phyloP scores from a whole-genome alignment of 352 stramenopile genomes.

The Phytopythium aichiense region DNA sequence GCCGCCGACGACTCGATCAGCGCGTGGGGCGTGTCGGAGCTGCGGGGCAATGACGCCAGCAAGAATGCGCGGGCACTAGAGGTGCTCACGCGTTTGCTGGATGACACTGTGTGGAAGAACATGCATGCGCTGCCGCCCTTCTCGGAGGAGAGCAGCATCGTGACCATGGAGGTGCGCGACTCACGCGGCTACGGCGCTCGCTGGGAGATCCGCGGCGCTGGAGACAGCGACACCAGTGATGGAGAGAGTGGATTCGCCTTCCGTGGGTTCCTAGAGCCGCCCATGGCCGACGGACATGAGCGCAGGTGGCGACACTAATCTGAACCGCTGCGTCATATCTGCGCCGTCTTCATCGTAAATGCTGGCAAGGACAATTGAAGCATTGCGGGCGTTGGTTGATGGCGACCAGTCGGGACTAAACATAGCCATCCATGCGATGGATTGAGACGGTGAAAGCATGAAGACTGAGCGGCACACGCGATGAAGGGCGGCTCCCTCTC shows the following conservation, averaged over 20 bases:
- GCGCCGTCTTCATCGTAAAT: background rate
- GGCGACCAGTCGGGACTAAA: background rate
- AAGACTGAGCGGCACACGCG: background rate
- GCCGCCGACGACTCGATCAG: conserved; percentile 21
- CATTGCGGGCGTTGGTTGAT: background rate
- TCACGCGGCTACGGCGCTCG: conserved; percentile 64
- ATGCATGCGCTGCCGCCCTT: conserved; percentile 58
- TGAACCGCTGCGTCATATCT: too few species aligned
- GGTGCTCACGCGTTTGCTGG: conserved; percentile 51
- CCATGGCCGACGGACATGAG: conserved; percentile 73
- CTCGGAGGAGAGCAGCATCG: conserved; percentile 29
- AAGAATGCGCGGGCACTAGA: conserved; percentile 59
- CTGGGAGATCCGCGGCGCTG: conserved; percentile 47
- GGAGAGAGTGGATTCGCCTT: conserved; percentile 25
- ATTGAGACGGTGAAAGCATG: background rate
- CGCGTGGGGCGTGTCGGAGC: conserved; percentile 49
- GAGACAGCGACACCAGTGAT: conserved; percentile 7
- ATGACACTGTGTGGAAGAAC: conserved; percentile 73
- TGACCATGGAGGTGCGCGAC: conserved; percentile 72
- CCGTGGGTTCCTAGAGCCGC: conserved; percentile 81
- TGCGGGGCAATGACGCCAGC: conserved; percentile 57
- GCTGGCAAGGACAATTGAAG: background rate
- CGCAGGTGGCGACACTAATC: conserved; percentile 58
- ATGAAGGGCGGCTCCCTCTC: background rate
- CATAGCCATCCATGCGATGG: too few species aligned